Percentiles rank a stretch among this genome's conserved stretches.
Conservation (phyloP, 176 grass and related monocot species). For the Pontederia crassipes region DNA sequence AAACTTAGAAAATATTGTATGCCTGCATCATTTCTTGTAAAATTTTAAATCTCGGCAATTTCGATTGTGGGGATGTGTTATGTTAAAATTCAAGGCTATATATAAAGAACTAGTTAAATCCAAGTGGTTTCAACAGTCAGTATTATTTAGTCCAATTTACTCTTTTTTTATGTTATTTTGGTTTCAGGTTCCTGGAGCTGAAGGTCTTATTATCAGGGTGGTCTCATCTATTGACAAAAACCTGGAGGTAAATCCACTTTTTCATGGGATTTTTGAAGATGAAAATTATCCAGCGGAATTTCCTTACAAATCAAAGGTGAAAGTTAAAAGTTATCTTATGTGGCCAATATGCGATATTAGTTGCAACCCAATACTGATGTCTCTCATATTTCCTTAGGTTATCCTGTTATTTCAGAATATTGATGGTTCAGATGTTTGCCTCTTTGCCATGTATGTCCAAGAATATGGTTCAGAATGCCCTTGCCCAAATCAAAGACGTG, state of each 20-base stretch:
- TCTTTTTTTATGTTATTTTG: neutral
- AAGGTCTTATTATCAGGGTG: slow-evolving; percentile 84
- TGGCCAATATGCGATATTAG: neutral
- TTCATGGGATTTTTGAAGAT: slow-evolving; percentile 60
- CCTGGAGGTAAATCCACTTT: slow-evolving; percentile 53
- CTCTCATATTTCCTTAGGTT: slow-evolving; percentile 42
- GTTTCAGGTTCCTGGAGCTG: slow-evolving; percentile 66
- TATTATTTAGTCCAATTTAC: no score
- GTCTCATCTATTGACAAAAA: slow-evolving; percentile 66
- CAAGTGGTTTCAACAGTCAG: no score
- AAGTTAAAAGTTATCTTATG: neutral
- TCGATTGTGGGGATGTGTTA: no score
- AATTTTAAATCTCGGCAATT: no score
- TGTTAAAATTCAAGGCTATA: no score
- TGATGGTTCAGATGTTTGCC: slow-evolving; percentile 82
- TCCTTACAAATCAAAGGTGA: slow-evolving; percentile 94
- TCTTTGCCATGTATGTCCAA: slow-evolving; percentile 99
- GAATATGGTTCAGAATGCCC: slow-evolving; percentile 75
- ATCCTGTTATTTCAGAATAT: slow-evolving; percentile 92
- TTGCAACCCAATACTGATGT: neutral
- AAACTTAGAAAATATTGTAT: no score
- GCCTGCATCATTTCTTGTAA: no score
- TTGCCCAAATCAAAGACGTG: slow-evolving; percentile 65
- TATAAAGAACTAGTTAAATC: no score
- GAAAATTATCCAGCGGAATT: slow-evolving; percentile 73